Conservation (phyloP, 176 grass and related monocot genomes). For the Themeda triandra region DNA sequence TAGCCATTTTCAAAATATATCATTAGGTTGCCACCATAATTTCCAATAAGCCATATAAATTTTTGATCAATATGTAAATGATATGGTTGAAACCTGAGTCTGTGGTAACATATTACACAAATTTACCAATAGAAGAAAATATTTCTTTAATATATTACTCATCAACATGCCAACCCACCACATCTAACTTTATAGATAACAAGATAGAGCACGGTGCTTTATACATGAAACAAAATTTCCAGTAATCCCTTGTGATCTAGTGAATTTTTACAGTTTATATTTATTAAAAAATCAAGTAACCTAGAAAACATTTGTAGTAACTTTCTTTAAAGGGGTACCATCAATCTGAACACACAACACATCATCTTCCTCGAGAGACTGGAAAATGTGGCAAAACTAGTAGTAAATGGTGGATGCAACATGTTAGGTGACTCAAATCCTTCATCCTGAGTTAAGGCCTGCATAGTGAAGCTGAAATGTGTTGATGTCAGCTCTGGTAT, state of each 20-base stretch:
- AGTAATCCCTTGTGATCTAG: neutral
- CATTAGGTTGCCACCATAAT: neutral
- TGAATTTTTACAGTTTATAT: no score
- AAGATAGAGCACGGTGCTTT: neutral
- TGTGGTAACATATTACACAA: neutral
- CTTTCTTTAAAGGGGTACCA: neutral
- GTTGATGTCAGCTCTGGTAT: neutral
- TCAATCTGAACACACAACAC: neutral
- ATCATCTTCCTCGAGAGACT: conserved; percentile 35
- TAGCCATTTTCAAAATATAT: no score
- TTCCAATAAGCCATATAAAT: neutral
- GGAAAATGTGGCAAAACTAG: conserved; percentile 19
- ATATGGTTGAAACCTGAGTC: neutral
- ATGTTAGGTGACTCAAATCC: conserved; percentile 1
- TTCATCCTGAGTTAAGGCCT: neutral
- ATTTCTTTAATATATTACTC: neutral
- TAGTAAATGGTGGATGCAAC: neutral
- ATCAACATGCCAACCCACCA: neutral
- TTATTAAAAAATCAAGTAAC: neutral
- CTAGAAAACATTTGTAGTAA: neutral
- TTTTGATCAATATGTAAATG: neutral
- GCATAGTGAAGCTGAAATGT: conserved; percentile 31
- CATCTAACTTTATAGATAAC: neutral
- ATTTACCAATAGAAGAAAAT: neutral
- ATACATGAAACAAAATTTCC: neutral